Evolutionary conservation across 805 yeast genomes (phyloP), one percentile per base, ranked within the genome.

Genomic region (Starmera caribaea): DNA sequence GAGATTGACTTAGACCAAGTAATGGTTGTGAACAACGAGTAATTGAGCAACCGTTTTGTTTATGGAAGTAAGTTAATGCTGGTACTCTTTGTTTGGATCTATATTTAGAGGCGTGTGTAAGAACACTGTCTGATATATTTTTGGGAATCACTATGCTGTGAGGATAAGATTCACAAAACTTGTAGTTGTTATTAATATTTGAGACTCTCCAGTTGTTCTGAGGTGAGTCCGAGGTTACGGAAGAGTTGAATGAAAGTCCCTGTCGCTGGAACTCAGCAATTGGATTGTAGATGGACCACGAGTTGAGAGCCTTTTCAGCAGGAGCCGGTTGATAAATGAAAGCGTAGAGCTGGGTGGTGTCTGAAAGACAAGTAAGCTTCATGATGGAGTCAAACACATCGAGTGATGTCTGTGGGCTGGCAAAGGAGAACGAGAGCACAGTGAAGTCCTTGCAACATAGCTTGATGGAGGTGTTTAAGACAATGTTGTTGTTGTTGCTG

Each of bases 1-100:
- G 65, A 47, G 79, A 76, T 55, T 88, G 95, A 43, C 86, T 88
- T 14, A 92, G 51, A 0, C 98, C 97, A 1, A 89, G 89, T 46
- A 90, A 61, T 0, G 98, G 98, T 62, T 92, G 98, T 3, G 97
- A 70, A 50, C 96, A 85, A 42, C 98, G 68, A 1, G 92, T 79
- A 14, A 92, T 87, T 1, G 92, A 73, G 52, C 92, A 79, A 2
- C 80, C 78, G 49, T 76, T 86, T 34, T 69, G 62, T 37, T 71
- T 59, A 57, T 88, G 84, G 52, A 73, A 80, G 58, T 88, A 92
- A 2, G 89, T 74, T 33, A 92, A 61, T 0, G 79, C 81, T 0
- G 97, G 97, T 5, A 92, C 73, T 45, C 98, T 65, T 42, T 73
- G 75, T 55, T 90, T 89, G 1, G 97, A 87, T 34, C 98, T 65